A percentile compares a stretch with the other conserved stretches of the same genome.
These are phyloP conservation scores for Capronia americana DNA, from an alignment of 2,329 filamentous ascomycete species.

Conservation along the genomic window DNA sequence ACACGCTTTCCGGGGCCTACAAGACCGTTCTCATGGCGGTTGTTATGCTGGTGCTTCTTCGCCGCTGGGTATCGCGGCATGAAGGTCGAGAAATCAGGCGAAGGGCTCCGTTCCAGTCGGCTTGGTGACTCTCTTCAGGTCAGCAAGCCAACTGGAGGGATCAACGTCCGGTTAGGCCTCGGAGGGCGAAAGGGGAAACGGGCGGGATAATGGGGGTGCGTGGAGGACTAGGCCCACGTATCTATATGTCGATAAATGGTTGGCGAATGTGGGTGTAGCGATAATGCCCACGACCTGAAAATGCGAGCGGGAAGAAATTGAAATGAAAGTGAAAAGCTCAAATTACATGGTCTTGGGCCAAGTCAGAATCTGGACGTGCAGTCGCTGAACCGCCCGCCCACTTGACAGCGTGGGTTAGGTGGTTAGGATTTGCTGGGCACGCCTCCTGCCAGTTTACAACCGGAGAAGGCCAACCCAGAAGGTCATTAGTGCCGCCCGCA, in stretches of 20 bases:
- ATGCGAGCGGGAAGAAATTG: conserved; percentile 21
- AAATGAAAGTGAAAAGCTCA: conserved; percentile 23
- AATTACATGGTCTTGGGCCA: conserved; percentile 16
- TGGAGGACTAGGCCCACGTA: background rate
- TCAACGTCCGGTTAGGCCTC: conserved; percentile 16
- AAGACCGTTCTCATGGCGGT: conserved; percentile 84
- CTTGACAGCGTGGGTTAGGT: conserved; percentile 15
- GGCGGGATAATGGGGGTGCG: conserved; percentile 15
- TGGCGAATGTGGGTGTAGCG: conserved; percentile 17
- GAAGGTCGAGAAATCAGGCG: conserved; percentile 43
- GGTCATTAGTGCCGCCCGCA: conserved; percentile 9
- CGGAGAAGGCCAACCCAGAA: conserved; percentile 2
- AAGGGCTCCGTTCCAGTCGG: conserved; percentile 39
- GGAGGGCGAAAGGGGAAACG: conserved; percentile 17
- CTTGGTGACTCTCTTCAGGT: conserved; percentile 39
- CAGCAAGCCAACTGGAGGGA: conserved; percentile 42
- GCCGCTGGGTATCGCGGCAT: conserved; percentile 58
- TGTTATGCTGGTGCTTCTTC: conserved; percentile 70
- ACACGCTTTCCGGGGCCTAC: conserved; percentile 78
- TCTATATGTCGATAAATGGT: conserved; percentile 18
- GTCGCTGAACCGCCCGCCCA: background rate
- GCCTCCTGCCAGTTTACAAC: conserved; percentile 3
- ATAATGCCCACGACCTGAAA: conserved; percentile 10
- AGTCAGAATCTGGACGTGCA: conserved; percentile 25
- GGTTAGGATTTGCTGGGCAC: conserved; percentile 14